phyloP scores from a whole-genome alignment of 345 rosid species.

The Lepidium sativum region DNA sequence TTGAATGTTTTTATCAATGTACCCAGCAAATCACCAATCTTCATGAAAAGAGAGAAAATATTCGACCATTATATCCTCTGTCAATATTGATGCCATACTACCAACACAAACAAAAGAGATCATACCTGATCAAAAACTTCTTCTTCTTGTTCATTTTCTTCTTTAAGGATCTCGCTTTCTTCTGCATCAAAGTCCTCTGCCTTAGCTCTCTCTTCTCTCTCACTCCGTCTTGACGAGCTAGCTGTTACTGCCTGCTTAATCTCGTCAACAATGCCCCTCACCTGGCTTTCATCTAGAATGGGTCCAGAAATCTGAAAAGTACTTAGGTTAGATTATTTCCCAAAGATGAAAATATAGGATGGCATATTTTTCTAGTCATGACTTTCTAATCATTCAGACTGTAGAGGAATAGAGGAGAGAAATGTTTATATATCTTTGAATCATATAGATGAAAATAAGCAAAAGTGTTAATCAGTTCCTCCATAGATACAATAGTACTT shows the following conservation, averaged over 20 bases:
- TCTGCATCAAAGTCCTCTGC: conserved; percentile 71
- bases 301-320: conserved; percentile 41
- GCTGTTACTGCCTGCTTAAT: conserved; percentile 51
- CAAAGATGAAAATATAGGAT: not conserved
- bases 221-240: conserved; percentile 51
- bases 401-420: not conserved
- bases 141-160: conserved; percentile 73
- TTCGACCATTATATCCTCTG: not conserved
- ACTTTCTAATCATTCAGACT: not conserved
- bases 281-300: conserved; percentile 53
- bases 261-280: conserved; percentile 53
- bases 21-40: conserved; percentile 73
- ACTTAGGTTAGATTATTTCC: not conserved
- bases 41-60: conserved; percentile 9
- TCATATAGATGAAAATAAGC: no score
- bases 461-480: no score
- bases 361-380: not conserved
- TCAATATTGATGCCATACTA: not conserved
- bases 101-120: not conserved
- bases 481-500: not conserved
- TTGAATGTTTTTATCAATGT: conserved; percentile 57
- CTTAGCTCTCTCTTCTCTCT: conserved; percentile 48
- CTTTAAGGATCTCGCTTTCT: conserved; percentile 55
- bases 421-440: not conserved
- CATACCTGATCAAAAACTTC: conserved; percentile 61